Conservation (phyloP, 2,329 filamentous ascomycete genomes). For the Penicillium sp. region DNA sequence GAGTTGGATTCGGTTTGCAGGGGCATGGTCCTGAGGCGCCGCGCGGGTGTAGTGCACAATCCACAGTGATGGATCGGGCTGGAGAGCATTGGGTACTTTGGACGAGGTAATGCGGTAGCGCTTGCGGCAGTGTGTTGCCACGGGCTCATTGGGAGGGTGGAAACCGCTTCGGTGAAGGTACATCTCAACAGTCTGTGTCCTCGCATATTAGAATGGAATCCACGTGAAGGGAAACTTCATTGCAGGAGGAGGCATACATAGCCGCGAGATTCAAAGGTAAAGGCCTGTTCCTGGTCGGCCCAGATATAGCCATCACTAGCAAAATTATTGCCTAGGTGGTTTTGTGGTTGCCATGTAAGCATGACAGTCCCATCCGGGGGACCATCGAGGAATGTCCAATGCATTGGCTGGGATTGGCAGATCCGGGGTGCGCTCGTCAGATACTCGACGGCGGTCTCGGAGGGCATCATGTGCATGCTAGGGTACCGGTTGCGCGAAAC, state of each 20-base stretch:
- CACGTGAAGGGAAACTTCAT: not conserved
- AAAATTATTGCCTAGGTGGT: constrained; percentile 69
- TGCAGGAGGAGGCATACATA: constrained; percentile 52
- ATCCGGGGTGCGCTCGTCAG: constrained; percentile 80
- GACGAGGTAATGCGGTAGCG: constrained; percentile 81
- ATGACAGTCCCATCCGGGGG: constrained; percentile 80
- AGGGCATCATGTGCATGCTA: constrained; percentile 66
- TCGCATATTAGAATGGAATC: constrained; percentile 12
- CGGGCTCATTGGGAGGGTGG: constrained; percentile 67
- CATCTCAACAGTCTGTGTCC: constrained; percentile 78
- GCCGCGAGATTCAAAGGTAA: constrained; percentile 69
- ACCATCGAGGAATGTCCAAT: constrained; percentile 86
- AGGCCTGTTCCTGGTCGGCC: constrained; percentile 76
- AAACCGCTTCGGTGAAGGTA: constrained; percentile 80
- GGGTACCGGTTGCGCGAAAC: constrained; percentile 83
- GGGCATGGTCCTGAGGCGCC: constrained; percentile 71
- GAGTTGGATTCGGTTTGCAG: constrained; percentile 58
- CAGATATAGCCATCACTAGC: constrained; percentile 92
- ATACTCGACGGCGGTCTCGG: constrained; percentile 78
- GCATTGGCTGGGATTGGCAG: constrained; percentile 80
- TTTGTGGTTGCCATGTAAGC: constrained; percentile 83
- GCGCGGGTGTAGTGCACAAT: constrained; percentile 85
- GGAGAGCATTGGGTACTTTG: constrained; percentile 67
- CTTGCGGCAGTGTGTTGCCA: constrained; percentile 74
- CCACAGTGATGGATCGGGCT: constrained; percentile 80